phyloP scores from a whole-genome alignment of 129 eudicot genomes.

The Saposhnikovia divaricata region DNA sequence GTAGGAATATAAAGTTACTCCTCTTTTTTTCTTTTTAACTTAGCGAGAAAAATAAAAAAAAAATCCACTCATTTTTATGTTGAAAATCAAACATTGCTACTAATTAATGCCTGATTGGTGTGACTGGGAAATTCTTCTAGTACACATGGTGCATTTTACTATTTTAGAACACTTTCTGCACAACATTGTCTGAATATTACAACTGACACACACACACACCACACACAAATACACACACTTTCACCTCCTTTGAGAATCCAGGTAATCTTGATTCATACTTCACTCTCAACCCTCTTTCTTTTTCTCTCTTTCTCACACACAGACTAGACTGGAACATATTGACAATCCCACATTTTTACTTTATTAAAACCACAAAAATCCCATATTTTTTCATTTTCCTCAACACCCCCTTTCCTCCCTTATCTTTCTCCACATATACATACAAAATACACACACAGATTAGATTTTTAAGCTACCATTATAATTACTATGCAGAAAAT shows the following conservation, averaged over 20 bases:
- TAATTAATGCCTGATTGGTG: background rate
- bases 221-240: background rate
- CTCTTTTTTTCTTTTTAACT: too few species aligned
- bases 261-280: slow-evolving; percentile 3
- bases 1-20: too few species aligned
- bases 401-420: background rate
- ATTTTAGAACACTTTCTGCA: slow-evolving; percentile 3
- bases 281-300: background rate
- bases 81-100: background rate
- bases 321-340: background rate
- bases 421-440: background rate
- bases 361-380: background rate
- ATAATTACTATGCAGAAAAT: slow-evolving; percentile 1
- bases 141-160: background rate
- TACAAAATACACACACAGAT: background rate
- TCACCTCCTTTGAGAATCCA: slow-evolving; percentile 4
- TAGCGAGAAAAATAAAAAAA: too few species aligned
- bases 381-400: slow-evolving; percentile 4
- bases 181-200: background rate
- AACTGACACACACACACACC: background rate
- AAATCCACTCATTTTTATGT: too few species aligned
- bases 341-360: background rate
- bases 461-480: background rate
- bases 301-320: background rate
- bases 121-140: background rate